A percentile compares a stretch with the other conserved stretches of the same genome.
Conservation (phyloP, 768 basidiomycete species). For the Rhizopogon vesiculosus region DNA sequence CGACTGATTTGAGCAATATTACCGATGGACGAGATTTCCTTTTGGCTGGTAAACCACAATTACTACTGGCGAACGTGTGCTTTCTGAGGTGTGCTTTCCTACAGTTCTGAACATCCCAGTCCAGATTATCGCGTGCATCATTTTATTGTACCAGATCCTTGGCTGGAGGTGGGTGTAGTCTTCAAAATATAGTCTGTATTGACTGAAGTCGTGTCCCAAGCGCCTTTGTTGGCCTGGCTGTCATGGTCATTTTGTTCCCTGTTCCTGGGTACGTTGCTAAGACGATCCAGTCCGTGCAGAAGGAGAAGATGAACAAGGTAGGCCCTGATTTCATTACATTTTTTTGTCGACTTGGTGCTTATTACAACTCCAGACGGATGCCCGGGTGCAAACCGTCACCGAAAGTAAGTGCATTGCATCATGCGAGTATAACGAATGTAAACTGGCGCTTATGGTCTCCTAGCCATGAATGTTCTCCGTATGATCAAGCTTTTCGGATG, state of each 20-base stretch:
- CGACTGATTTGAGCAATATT: slow-evolving; percentile 32
- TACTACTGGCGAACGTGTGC: background rate
- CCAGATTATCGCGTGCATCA: slow-evolving; percentile 24
- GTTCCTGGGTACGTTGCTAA: slow-evolving; percentile 54
- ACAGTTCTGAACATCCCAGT: slow-evolving; percentile 7
- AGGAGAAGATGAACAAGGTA: slow-evolving; percentile 42
- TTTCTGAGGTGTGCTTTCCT: background rate
- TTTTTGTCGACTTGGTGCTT: background rate
- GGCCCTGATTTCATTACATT: background rate
- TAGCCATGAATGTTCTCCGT: slow-evolving; percentile 52
- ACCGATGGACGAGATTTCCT: slow-evolving; percentile 16
- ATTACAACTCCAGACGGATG: slow-evolving; percentile 40
- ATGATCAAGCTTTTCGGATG: slow-evolving; percentile 74
- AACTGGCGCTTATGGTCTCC: background rate
- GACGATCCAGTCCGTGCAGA: slow-evolving; percentile 42
- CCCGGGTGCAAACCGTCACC: slow-evolving; percentile 54
- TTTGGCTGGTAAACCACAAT: background rate
- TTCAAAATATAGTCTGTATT: background rate
- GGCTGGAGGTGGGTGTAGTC: slow-evolving; percentile 31
- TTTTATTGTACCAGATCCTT: slow-evolving; percentile 43
- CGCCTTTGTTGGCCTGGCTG: slow-evolving; percentile 52
- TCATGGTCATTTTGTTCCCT: slow-evolving; percentile 50
- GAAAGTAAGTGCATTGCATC: slow-evolving; percentile 39
- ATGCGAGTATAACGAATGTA: background rate
- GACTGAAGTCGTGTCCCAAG: background rate